Evolutionary conservation across 1,139 yeast species (phyloP).

Genomic region (Suhomyces yuchorum): DNA sequence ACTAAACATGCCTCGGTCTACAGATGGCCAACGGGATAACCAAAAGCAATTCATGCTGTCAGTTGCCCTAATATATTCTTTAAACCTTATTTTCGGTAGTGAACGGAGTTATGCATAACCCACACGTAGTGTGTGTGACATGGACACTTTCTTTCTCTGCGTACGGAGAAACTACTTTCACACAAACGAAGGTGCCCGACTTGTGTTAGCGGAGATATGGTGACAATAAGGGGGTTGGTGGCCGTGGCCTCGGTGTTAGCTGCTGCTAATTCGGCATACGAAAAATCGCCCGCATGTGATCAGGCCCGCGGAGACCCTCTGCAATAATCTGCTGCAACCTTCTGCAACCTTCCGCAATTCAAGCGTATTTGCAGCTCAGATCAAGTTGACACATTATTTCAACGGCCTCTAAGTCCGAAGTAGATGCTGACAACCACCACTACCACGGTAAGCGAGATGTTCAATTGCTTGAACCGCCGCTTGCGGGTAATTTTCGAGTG

Average conservation of each 20-base stretch:
- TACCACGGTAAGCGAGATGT: constrained; percentile 23
- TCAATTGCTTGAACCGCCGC: constrained; percentile 33
- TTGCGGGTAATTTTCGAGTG: constrained; percentile 29
- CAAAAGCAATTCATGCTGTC: background rate
- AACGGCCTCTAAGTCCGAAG: constrained; percentile 11
- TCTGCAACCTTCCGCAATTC: background rate
- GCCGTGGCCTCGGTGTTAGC: no score
- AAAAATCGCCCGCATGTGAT: no score
- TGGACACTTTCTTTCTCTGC: background rate
- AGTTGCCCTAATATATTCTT: background rate
- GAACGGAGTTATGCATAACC: background rate
- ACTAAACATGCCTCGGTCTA: background rate
- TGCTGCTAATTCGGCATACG: no score
- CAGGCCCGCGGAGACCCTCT: no score
- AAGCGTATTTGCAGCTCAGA: background rate
- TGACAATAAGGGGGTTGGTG: background rate
- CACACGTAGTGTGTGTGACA: background rate
- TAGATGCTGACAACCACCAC: constrained; percentile 29
- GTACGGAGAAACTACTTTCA: background rate
- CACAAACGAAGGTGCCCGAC: no score
- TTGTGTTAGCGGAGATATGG: no score
- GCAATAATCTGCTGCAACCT: background rate
- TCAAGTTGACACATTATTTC: background rate
- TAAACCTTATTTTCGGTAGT: background rate
- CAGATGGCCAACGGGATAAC: background rate